Base-by-base conservation (phyloP, 2,329 filamentous ascomycete species). In the Gnomoniopsis smithogilvyi region DNA sequence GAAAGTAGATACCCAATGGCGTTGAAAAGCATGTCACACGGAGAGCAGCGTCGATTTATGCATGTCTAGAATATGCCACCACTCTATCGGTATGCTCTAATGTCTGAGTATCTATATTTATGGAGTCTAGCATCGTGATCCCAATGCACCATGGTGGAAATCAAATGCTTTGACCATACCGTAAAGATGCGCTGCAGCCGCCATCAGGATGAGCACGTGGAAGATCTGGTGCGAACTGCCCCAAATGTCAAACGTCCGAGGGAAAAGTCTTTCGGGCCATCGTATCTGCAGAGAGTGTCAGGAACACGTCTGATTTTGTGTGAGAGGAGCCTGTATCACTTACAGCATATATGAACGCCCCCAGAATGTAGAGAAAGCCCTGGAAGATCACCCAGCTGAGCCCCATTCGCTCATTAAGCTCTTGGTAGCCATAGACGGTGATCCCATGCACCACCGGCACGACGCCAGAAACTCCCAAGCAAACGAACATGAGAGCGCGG, bases 141-240 rank as follows among this genome's bases (percentile, higher is more conserved):
- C 82, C 70, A 80, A 74, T 41, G 80, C 73, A 58, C 80, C 83
- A 73, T 96, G 92, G 68, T 91, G 87, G 70, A 90, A 88, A 73
- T 96, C 91, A 74, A 97, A 96, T 3, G 93, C 93, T 73, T 86
- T 89, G 33, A 90, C 71, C 75, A 98, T 81, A 51, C 91, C 93
- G 54, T 86, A 87, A 61, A 98, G 78, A 77, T 99, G 95, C 24
- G 89, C 84, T 1, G 84, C 82, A 0, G 92, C 94, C 0, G 95
- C 95, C 62, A 92, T 73, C 17, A 98, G 79, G 30, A 99, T 93
- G 64, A 95, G 82, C 43, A 96, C 78, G 76, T 99, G 95, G 73
- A 99, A 99, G 64, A 99, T 89, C 76, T 99, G 95, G 74, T 99
- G 95, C 21, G 92, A 96, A 70, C 88, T 92, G 41, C 95, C 94